A percentile compares a stretch with the other conserved stretches of the same genome.
These are phyloP conservation scores for Rhodamnia argentea DNA, from an alignment of 345 rosid species.

Conservation along the genomic window DNA sequence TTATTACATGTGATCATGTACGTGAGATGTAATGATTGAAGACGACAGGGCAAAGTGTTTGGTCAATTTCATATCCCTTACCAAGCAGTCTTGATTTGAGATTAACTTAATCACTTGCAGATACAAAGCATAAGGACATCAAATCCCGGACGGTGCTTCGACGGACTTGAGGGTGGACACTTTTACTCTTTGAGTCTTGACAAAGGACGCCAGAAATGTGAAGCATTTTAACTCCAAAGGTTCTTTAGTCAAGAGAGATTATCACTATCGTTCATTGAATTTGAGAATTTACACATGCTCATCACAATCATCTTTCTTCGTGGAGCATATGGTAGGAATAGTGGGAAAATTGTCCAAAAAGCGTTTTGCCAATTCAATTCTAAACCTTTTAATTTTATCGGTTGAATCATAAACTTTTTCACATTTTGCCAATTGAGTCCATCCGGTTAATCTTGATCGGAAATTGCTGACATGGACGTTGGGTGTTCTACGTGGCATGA, in stretches of 20 bases:
- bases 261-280: neutral
- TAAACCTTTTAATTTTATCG: too few species aligned
- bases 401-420: too few species aligned
- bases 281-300: neutral
- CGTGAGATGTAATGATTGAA: neutral
- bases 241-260: neutral
- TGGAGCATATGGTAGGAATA: neutral
- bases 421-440: too few species aligned
- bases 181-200: too few species aligned
- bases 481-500: too few species aligned
- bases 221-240: neutral
- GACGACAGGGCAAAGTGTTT: neutral
- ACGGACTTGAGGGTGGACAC: too few species aligned
- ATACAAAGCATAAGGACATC: neutral
- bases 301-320: neutral
- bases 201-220: too few species aligned
- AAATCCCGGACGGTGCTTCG: too few species aligned
- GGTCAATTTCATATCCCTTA: neutral
- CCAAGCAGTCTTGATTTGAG: neutral
- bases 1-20: neutral
- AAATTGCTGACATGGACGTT: too few species aligned
- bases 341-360: too few species aligned
- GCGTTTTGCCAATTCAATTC: too few species aligned
- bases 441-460: too few species aligned
- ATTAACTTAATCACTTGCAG: neutral